Evolutionary conservation across 805 yeast genomes (phyloP).

Genomic region (Wickerhamiella occidentalis): DNA sequence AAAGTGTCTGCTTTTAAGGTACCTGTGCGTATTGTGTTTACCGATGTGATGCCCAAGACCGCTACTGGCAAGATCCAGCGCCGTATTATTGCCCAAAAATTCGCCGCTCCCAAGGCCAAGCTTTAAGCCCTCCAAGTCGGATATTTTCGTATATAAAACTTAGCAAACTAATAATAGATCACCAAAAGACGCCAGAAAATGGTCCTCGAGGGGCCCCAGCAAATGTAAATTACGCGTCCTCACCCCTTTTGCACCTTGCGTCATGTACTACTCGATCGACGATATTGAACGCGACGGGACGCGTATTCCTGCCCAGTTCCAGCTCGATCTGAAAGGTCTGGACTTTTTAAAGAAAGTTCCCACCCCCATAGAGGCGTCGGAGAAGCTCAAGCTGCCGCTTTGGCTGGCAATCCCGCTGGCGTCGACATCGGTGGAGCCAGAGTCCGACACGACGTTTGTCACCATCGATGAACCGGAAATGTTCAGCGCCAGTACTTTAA

Average conservation of each 20-base stretch:
- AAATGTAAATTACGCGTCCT: not conserved
- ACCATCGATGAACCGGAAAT: conserved; percentile 62
- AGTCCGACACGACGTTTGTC: conserved; percentile 39
- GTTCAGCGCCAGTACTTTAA: conserved; percentile 50
- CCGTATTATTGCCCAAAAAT: conserved; percentile 43
- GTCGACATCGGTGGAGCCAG: conserved; percentile 30
- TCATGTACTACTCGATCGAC: conserved; percentile 26
- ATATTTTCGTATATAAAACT: too few relatives aligned
- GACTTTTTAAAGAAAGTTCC: conserved; percentile 56
- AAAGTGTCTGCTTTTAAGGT: conserved; percentile 48
- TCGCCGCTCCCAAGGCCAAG: conserved; percentile 31
- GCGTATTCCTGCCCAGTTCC: conserved; percentile 69
- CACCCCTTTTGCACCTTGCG: not conserved
- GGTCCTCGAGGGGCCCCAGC: too few relatives aligned
- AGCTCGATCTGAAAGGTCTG: conserved; percentile 68
- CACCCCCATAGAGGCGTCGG: conserved; percentile 42
- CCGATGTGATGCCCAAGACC: conserved; percentile 55
- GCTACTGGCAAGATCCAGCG: conserved; percentile 72
- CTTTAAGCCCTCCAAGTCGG: conserved; percentile 20
- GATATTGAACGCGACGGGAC: conserved; percentile 31
- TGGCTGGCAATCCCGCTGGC: conserved; percentile 84
- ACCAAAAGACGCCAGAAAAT: too few relatives aligned
- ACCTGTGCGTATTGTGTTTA: conserved; percentile 46
- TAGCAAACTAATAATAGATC: too few relatives aligned
- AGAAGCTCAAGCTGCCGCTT: conserved; percentile 43